Conservation (phyloP, 805 yeast genomes). For the Lachancea cidri region DNA sequence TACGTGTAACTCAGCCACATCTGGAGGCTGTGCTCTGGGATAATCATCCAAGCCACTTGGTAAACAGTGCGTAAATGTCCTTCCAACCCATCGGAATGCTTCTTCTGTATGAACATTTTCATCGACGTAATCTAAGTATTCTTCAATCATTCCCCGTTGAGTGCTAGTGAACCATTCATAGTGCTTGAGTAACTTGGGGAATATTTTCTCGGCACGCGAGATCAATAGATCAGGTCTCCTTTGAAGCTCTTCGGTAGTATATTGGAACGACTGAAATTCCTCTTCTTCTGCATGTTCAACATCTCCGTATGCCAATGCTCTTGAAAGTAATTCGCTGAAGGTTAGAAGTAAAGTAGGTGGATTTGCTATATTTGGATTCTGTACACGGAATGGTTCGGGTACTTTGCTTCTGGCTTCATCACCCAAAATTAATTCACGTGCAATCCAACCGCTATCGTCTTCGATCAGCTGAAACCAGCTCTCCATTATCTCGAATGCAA, state of each 20-base stretch:
- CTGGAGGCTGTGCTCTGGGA: conserved; percentile 79
- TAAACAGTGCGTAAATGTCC: conserved; percentile 76
- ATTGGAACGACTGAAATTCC: conserved; percentile 14
- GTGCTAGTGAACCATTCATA: conserved; percentile 81
- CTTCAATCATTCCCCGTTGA: conserved; percentile 69
- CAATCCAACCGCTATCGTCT: conserved; percentile 87
- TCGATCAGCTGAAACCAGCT: conserved; percentile 89
- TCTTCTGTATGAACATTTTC: conserved; percentile 47
- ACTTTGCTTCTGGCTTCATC: conserved; percentile 85
- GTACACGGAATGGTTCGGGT: conserved; percentile 76
- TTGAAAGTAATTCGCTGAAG: conserved; percentile 51
- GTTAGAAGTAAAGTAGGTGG: conserved; percentile 90
- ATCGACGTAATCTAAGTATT: conserved; percentile 39
- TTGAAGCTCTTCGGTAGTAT: conserved; percentile 49
- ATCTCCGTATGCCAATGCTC: conserved; percentile 24
- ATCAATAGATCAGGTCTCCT: conserved; percentile 54
- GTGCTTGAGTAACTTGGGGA: conserved; percentile 71
- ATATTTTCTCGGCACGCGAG: conserved; percentile 56
- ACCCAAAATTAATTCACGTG: conserved; percentile 91
- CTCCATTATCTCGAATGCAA: conserved; percentile 70
- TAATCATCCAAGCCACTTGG: conserved; percentile 96
- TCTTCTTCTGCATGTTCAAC: conserved; percentile 8
- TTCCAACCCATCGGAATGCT: conserved; percentile 89
- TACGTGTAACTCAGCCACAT: conserved; percentile 83
- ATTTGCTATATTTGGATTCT: conserved; percentile 85